These are phyloP conservation scores for Podospora australis DNA, from an alignment of 495 filamentous ascomycete species.

Conservation along the genomic window DNA sequence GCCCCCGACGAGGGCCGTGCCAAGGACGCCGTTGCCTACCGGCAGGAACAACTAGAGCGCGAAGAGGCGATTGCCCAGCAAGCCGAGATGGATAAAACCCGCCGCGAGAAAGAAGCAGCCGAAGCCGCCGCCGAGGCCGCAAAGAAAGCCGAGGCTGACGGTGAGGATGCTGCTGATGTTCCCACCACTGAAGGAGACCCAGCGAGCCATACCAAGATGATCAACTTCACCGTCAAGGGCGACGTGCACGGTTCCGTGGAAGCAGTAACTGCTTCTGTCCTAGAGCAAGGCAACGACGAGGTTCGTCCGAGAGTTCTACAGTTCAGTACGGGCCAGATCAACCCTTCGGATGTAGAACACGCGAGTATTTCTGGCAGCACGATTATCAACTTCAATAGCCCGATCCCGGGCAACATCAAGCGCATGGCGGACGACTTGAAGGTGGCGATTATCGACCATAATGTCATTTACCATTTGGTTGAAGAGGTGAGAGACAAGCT, in stretches of 20 bases:
- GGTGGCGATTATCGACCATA: conserved; percentile 77
- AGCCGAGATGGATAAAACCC: conserved; percentile 25
- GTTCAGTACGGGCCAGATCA: conserved; percentile 68
- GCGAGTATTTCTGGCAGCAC: conserved; percentile 62
- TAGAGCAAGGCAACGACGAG: conserved; percentile 73
- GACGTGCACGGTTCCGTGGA: conserved; percentile 93
- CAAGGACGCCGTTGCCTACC: conserved; percentile 71
- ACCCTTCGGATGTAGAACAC: conserved; percentile 85
- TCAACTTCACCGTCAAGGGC: conserved; percentile 83
- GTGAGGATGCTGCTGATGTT: conserved; percentile 17
- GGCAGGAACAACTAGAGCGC: conserved; percentile 47
- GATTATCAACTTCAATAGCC: conserved; percentile 82
- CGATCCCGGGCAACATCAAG: conserved; percentile 59
- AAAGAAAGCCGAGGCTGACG: conserved; percentile 30
- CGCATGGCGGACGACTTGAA: conserved; percentile 60
- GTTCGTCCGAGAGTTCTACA: conserved; percentile 71
- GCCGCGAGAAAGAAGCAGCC: conserved; percentile 31
- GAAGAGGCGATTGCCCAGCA: conserved; percentile 31
- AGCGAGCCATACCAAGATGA: conserved; percentile 49
- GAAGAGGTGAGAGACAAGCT: conserved; percentile 71
- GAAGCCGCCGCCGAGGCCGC: conserved; percentile 6
- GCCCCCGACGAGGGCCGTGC: conserved; percentile 71
- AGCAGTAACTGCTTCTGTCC: conserved; percentile 69
- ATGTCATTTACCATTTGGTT: conserved; percentile 85
- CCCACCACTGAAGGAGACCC: conserved; percentile 46